A percentile compares a stretch with the other conserved stretches of the same genome.
Evolutionary conservation across 1,284 basidiomycete genomes (phyloP).

Genomic region (Tylopilus sp.): DNA sequence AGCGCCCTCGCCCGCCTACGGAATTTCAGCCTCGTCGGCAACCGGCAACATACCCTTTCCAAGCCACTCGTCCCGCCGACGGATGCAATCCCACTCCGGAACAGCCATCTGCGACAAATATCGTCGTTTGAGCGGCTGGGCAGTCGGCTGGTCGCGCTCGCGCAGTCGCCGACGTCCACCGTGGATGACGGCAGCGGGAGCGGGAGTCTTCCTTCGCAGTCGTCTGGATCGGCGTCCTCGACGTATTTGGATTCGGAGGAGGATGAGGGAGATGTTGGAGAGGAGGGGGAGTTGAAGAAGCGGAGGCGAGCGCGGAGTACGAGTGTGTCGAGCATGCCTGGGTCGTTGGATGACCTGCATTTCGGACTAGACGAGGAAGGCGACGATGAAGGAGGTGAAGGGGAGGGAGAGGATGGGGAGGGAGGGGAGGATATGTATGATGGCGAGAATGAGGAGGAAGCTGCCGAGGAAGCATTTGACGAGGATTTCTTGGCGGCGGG

Average conservation of each 20-base stretch:
- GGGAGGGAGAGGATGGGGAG: slow-evolving; percentile 32
- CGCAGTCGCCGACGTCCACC: slow-evolving; percentile 39
- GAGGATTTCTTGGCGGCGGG: slow-evolving; percentile 79
- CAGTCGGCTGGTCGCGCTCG: slow-evolving; percentile 51
- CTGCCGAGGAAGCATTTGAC: slow-evolving; percentile 67
- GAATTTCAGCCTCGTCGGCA: slow-evolving; percentile 73
- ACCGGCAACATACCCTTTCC: slow-evolving; percentile 42
- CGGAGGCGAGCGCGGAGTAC: slow-evolving; percentile 47
- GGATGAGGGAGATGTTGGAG: slow-evolving; percentile 47
- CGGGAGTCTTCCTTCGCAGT: slow-evolving; percentile 51
- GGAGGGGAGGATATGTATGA: slow-evolving; percentile 35
- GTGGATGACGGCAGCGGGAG: slow-evolving; percentile 29
- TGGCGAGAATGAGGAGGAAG: slow-evolving; percentile 47
- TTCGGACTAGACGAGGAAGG: slow-evolving; percentile 55
- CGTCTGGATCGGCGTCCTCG: slow-evolving; percentile 45
- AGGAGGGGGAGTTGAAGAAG: slow-evolving; percentile 40
- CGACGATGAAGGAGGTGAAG: slow-evolving; percentile 31
- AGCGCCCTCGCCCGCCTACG: slow-evolving; percentile 75
- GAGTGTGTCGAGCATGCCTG: slow-evolving; percentile 82
- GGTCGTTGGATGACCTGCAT: slow-evolving; percentile 60
- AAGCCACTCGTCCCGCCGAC: slow-evolving; percentile 35
- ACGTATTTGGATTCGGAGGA: slow-evolving; percentile 62
- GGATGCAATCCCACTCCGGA: slow-evolving; percentile 29
- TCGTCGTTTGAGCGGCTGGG: slow-evolving; percentile 70
- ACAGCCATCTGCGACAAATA: slow-evolving; percentile 57